phyloP scores from a whole-genome alignment of 768 basidiomycete species.

The Suillus spraguei region DNA sequence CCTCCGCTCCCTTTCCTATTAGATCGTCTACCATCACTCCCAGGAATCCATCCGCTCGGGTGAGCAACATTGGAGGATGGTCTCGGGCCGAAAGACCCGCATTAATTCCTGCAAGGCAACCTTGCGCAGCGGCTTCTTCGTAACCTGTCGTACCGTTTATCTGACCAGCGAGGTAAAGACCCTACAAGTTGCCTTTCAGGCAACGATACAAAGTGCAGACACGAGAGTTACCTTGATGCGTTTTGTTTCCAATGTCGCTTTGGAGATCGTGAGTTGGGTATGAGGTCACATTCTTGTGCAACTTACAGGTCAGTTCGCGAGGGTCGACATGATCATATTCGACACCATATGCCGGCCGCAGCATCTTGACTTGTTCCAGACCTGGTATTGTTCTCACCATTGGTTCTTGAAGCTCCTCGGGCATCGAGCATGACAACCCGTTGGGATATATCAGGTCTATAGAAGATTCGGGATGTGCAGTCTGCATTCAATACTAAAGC shows the following conservation, averaged over 20 bases:
- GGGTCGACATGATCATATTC: conserved; percentile 94
- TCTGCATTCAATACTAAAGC: not conserved
- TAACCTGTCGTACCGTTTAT: conserved; percentile 95
- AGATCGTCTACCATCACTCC: conserved; percentile 95
- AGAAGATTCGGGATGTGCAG: conserved; percentile 7
- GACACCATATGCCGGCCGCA: conserved; percentile 87
- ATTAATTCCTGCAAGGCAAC: conserved; percentile 85
- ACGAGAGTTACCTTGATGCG: conserved; percentile 57
- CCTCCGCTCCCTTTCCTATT: conserved; percentile 85
- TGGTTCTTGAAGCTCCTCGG: conserved; percentile 80
- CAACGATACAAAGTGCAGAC: not conserved
- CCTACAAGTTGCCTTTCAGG: conserved; percentile 39
- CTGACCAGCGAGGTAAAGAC: conserved; percentile 87
- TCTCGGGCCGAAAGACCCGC: conserved; percentile 71
- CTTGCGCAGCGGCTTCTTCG: conserved; percentile 93
- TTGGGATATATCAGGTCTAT: conserved; percentile 88
- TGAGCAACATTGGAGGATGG: conserved; percentile 60
- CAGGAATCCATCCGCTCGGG: conserved; percentile 83
- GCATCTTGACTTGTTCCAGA: conserved; percentile 81
- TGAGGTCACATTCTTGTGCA: not conserved
- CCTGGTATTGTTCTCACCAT: conserved; percentile 88
- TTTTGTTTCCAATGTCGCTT: conserved; percentile 86
- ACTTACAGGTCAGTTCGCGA: conserved; percentile 72
- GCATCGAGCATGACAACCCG: conserved; percentile 85
- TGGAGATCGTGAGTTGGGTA: conserved; percentile 5